Conservation (phyloP, 768 basidiomycete genomes). For the Suillus tomentosus region DNA sequence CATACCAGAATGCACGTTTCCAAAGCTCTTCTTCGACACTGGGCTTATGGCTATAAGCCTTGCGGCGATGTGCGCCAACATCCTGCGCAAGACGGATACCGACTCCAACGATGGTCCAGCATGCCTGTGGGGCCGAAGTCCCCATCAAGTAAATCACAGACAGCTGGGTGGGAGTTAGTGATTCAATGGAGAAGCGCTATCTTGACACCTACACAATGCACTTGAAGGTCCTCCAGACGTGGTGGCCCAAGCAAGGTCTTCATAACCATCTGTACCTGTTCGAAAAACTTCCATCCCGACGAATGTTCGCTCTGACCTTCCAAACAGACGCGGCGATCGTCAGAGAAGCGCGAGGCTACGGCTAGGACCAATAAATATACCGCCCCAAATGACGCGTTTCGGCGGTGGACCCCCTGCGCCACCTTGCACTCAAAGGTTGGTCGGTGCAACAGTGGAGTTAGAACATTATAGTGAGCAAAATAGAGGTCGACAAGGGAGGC, state of each 20-base stretch:
- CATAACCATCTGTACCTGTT: slow-evolving; percentile 58
- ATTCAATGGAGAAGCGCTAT: slow-evolving; percentile 10
- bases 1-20: slow-evolving; percentile 55
- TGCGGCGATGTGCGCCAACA: slow-evolving; percentile 53
- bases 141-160: slow-evolving; percentile 55
- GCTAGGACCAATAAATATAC: slow-evolving; percentile 75
- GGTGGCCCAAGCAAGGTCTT: slow-evolving; percentile 58
- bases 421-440: slow-evolving; percentile 62
- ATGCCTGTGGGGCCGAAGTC: slow-evolving; percentile 60
- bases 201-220: slow-evolving; percentile 49
- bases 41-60: slow-evolving; percentile 30
- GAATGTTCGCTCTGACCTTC: slow-evolving; percentile 46
- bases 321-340: slow-evolving; percentile 56
- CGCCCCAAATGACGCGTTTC: slow-evolving; percentile 53
- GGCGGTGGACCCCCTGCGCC: slow-evolving; percentile 48
- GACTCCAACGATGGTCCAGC: slow-evolving; percentile 69
- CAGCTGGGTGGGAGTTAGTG: slow-evolving; percentile 39
- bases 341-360: slow-evolving; percentile 53
- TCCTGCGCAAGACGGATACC: slow-evolving; percentile 62
- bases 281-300: slow-evolving; percentile 52
- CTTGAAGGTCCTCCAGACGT: slow-evolving; percentile 71
- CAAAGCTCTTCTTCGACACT: slow-evolving; percentile 59
- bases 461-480: slow-evolving; percentile 59
- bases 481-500: slow-evolving; percentile 58
- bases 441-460: slow-evolving; percentile 71